A percentile compares a stretch with the other conserved stretches of the same genome.
Conservation (phyloP, 495 filamentous ascomycete species). For the Penicillium riverlandense region DNA sequence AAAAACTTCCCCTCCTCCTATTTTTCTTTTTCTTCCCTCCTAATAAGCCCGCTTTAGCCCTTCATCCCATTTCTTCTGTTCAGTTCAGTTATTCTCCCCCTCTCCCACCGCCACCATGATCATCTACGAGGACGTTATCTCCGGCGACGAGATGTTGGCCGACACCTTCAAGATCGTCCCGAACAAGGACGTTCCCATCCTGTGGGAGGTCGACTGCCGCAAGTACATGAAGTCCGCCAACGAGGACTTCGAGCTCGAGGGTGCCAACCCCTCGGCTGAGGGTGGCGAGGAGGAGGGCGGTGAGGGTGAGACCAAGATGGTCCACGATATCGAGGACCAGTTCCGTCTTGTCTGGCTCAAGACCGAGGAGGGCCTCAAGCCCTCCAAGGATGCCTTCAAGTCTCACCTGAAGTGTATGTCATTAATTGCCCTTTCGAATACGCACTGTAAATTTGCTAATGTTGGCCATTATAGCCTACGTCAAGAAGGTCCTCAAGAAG, state of each 20-base stretch:
- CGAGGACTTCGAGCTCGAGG: constrained; percentile 80
- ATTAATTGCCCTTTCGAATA: neutral
- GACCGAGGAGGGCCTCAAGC: constrained; percentile 53
- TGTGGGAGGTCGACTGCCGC: constrained; percentile 83
- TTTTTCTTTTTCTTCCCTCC: constrained; percentile 26
- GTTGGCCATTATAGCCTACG: constrained; percentile 54
- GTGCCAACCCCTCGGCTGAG: constrained; percentile 96
- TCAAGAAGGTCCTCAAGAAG: constrained; percentile 73
- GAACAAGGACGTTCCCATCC: constrained; percentile 58
- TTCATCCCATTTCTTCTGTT: constrained; percentile 11
- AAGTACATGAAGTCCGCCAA: constrained; percentile 69
- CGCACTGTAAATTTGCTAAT: neutral
- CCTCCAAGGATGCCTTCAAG: constrained; percentile 71
- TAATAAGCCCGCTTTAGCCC: constrained; percentile 9
- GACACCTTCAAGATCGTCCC: constrained; percentile 74
- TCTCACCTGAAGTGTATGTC: constrained; percentile 71
- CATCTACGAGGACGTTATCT: constrained; percentile 88
- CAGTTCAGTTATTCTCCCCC: constrained; percentile 6
- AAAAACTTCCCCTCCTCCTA: constrained; percentile 34
- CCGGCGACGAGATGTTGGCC: constrained; percentile 91
- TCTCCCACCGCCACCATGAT: constrained; percentile 61
- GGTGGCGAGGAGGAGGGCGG: constrained; percentile 66
- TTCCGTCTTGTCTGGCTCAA: constrained; percentile 76
- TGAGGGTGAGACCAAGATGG: constrained; percentile 47
- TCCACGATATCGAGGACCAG: constrained; percentile 91